Evolutionary conservation across 768 basidiomycete species (phyloP).

Genomic region (Chalciporus pseudorubinellus): DNA sequence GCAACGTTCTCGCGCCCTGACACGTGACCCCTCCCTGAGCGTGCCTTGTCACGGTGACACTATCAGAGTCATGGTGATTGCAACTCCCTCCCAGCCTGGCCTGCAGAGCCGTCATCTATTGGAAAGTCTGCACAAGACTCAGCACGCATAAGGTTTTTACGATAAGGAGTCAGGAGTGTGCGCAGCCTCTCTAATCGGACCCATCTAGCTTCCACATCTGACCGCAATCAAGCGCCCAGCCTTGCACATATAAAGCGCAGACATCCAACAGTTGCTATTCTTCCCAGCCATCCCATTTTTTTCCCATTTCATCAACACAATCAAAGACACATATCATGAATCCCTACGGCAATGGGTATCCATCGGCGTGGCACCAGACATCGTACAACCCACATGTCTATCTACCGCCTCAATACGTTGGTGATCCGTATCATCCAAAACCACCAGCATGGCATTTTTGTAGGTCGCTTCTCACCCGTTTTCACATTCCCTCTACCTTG

Average conservation of each 20-base stretch:
- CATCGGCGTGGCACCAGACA: constrained; percentile 22
- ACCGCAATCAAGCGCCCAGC: constrained; percentile 8
- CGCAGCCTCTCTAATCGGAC: constrained; percentile 4
- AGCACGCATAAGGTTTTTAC: not conserved
- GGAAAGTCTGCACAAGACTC: not conserved
- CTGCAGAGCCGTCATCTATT: not conserved
- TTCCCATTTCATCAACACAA: constrained; percentile 2
- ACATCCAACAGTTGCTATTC: not conserved
- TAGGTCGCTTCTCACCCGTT: constrained; percentile 4
- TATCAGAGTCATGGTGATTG: not conserved
- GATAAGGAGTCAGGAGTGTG: not conserved
- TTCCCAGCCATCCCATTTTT: not conserved
- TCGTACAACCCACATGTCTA: constrained; percentile 32
- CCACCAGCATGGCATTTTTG: constrained; percentile 16
- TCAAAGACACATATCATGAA: constrained; percentile 15
- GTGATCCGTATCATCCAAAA: constrained; percentile 10
- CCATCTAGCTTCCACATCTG: not conserved
- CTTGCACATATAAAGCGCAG: constrained; percentile 8
- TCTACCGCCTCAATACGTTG: constrained; percentile 19
- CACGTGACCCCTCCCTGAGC: not conserved
- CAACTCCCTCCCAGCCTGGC: no score
- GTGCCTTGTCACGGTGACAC: no score
- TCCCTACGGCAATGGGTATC: constrained; percentile 19
- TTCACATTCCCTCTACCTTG: not conserved
- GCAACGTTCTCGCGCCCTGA: not conserved